Evolutionary conservation across 768 basidiomycete species (phyloP).

Genomic region (Suillus lakei): DNA sequence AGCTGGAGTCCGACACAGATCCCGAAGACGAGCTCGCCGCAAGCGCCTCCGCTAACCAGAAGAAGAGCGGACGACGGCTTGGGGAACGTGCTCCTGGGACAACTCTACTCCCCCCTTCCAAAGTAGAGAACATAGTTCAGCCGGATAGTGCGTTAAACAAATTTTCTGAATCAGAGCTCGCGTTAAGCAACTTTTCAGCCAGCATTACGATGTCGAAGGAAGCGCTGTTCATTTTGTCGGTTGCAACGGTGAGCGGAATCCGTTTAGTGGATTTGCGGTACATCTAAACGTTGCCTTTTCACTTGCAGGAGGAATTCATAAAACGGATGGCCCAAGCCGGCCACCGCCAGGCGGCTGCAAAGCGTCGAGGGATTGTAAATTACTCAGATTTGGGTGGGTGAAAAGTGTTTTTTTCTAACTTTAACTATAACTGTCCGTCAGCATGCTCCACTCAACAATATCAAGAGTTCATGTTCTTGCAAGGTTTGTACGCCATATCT

Average conservation of each 20-base stretch:
- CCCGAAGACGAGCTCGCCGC: constrained; percentile 31
- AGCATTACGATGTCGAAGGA: constrained; percentile 77
- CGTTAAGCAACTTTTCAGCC: constrained; percentile 19
- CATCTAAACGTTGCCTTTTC: constrained; percentile 5
- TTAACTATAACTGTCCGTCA: constrained; percentile 31
- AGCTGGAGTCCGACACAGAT: constrained; percentile 37
- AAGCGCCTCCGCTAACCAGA: constrained; percentile 28
- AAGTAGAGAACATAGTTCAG: constrained; percentile 78
- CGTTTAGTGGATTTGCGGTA: constrained; percentile 12
- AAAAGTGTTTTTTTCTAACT: constrained; percentile 2
- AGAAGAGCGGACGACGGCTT: constrained; percentile 31
- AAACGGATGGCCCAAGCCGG: constrained; percentile 75
- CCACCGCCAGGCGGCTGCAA: constrained; percentile 63
- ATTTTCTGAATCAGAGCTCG: not conserved
- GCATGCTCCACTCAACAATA: constrained; percentile 64
- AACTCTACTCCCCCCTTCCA: constrained; percentile 65
- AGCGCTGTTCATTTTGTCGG: constrained; percentile 71
- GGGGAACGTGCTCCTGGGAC: constrained; percentile 64
- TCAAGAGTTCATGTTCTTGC: constrained; percentile 75
- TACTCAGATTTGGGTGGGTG: constrained; percentile 79
- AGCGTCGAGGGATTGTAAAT: constrained; percentile 60
- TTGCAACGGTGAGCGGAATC: constrained; percentile 69
- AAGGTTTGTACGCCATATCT: constrained; percentile 43
- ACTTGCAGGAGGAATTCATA: constrained; percentile 80
- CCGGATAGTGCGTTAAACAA: constrained; percentile 63